Percentiles rank a stretch among this genome's conserved stretches.
Evolutionary conservation across 257 asterid species (phyloP).

Genomic region (Misopates orontium): DNA sequence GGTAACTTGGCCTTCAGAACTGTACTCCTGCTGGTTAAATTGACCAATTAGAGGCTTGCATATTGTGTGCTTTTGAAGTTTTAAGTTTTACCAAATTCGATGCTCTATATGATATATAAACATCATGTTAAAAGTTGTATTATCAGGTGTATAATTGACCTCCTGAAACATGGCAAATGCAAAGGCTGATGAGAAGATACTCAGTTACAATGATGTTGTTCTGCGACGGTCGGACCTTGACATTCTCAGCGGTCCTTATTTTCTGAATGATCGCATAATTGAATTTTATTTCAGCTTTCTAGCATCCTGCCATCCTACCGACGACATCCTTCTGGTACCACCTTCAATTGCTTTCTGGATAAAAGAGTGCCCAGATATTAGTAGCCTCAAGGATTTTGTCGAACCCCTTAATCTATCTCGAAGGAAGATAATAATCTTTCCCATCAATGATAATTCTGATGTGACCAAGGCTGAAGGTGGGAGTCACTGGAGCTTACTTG

Average conservation of each 20-base stretch:
- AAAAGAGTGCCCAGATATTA: slow-evolving; percentile 63
- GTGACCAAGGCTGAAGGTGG: slow-evolving; percentile 76
- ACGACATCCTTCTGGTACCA: slow-evolving; percentile 63
- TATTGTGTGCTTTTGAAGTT: no score
- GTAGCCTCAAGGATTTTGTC: slow-evolving; percentile 54
- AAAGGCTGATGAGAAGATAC: slow-evolving; percentile 51
- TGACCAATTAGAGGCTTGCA: no score
- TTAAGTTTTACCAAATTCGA: no score
- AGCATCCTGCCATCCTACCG: slow-evolving; percentile 43
- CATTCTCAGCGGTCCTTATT: slow-evolving; percentile 68
- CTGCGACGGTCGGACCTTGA: slow-evolving; percentile 70
- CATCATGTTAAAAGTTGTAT: background rate
- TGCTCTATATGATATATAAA: background rate
- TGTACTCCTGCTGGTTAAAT: no score
- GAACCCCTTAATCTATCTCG: slow-evolving; percentile 61
- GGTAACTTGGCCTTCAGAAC: no score
- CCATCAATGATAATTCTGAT: slow-evolving; percentile 69
- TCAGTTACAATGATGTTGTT: slow-evolving; percentile 76
- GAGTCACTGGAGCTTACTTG: slow-evolving; percentile 79
- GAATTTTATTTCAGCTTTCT: slow-evolving; percentile 83
- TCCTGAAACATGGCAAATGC: slow-evolving; percentile 40
- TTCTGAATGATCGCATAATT: slow-evolving; percentile 77
- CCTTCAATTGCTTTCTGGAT: slow-evolving; percentile 88
- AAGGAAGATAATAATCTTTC: slow-evolving; percentile 64
- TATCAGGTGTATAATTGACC: slow-evolving; percentile 18